phyloP scores from a whole-genome alignment of 1,284 basidiomycete genomes.

The Papiliotrema laurentii region DNA sequence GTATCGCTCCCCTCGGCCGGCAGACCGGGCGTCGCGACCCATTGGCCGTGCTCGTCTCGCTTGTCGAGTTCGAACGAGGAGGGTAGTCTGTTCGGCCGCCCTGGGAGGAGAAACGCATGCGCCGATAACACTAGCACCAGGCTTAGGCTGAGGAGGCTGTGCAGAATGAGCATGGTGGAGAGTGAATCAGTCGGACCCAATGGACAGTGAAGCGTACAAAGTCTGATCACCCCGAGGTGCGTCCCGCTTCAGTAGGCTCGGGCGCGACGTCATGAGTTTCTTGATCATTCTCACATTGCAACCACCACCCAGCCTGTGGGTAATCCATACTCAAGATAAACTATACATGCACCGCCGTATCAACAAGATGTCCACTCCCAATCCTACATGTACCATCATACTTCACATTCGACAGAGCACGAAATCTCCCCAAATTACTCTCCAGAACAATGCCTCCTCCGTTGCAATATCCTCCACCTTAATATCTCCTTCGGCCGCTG shows the following conservation, averaged over 20 bases:
- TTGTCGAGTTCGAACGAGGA: not conserved
- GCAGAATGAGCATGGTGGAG: not conserved
- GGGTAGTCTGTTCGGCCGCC: not conserved
- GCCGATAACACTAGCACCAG: not conserved
- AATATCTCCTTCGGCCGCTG: constrained; percentile 29
- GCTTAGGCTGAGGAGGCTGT: not conserved
- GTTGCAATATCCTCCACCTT: too few relatives aligned
- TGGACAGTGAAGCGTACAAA: not conserved
- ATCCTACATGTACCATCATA: too few relatives aligned
- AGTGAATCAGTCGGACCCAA: not conserved
- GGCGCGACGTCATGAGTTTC: too few relatives aligned
- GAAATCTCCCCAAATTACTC: too few relatives aligned
- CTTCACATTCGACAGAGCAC: too few relatives aligned
- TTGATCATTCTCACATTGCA: too few relatives aligned
- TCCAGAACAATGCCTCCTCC: too few relatives aligned
- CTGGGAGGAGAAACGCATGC: not conserved
- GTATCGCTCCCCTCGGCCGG: not conserved
- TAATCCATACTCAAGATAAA: not conserved
- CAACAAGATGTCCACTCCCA: too few relatives aligned
- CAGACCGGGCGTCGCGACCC: not conserved
- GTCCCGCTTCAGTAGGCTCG: too few relatives aligned
- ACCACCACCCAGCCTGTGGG: too few relatives aligned
- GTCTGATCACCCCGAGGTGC: too few relatives aligned
- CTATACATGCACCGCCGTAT: too few relatives aligned
- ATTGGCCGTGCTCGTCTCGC: not conserved